Conservation (phyloP, 2,329 filamentous ascomycete genomes). For the Teratosphaeriaceae sp. region DNA sequence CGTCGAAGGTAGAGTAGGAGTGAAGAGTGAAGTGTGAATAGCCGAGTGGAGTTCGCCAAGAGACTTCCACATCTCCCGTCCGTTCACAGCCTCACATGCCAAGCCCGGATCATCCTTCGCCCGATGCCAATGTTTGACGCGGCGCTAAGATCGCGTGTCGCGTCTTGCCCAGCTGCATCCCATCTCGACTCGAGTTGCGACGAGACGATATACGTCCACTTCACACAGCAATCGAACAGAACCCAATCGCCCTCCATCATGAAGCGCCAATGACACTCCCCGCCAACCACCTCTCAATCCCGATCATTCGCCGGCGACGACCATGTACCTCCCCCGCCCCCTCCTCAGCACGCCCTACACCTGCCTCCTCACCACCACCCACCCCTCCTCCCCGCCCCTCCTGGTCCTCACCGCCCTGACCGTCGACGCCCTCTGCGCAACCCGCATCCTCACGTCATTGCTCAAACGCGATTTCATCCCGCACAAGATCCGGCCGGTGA, state of each 20-base stretch:
- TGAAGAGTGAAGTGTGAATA: too few relatives aligned
- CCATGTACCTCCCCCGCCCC: slow-evolving; percentile 89
- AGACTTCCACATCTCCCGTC: too few relatives aligned
- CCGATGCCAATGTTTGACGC: too few relatives aligned
- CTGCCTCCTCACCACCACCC: slow-evolving; percentile 77
- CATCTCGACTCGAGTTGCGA: not conserved
- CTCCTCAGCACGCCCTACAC: slow-evolving; percentile 87
- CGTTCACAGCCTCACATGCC: too few relatives aligned
- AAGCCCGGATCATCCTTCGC: too few relatives aligned
- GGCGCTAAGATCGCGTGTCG: not conserved
- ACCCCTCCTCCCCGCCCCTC: slow-evolving; percentile 85
- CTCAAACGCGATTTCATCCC: slow-evolving; percentile 96
- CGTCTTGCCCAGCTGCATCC: too few relatives aligned
- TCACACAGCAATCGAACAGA: not conserved
- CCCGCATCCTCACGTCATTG: slow-evolving; percentile 86
- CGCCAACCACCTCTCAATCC: not conserved
- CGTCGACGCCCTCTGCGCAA: slow-evolving; percentile 90
- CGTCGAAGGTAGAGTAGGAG: too few relatives aligned
- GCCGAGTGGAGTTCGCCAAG: too few relatives aligned
- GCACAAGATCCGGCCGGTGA: slow-evolving; percentile 93
- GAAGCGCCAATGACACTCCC: too few relatives aligned
- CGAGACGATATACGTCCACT: not conserved
- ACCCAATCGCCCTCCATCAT: too few relatives aligned
- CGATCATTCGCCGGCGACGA: not conserved
- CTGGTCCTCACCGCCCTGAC: slow-evolving; percentile 89